Base-by-base conservation (phyloP, 1,139 yeast species). In the Candida dubliniensis region DNA sequence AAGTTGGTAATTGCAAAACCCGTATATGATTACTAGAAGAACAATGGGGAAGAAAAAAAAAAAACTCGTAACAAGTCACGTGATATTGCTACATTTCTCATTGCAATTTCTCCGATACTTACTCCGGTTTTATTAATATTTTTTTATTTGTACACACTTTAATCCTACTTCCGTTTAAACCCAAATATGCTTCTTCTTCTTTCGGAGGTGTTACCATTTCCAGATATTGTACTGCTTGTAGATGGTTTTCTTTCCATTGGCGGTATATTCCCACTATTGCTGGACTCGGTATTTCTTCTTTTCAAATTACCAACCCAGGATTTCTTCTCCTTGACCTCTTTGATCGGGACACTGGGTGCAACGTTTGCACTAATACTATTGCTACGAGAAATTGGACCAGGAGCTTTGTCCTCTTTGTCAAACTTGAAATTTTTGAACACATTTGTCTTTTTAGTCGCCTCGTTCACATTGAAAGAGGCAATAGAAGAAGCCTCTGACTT, bases 281-380 rank as follows among this genome's bases (percentile, higher is more conserved):
- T 58, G n/a, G 40, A 47, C 41, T 61, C 63, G 49, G 61, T 61
- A 38, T 70, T 74, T 44, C 67, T 55, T 41, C 72, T 56, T 46
- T 69, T 71, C 36, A 73, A 60, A 1, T 71, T 71, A 0, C 71
- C 74, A 5, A 70, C 72, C 77, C 77, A 71, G 8, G 71, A 63
- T 47, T 71, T 72, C 59, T 72, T 71, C 41, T 69, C 76, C 31
- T 55, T 57, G 4, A 50, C 47, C 30, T 53, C 56, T 30, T 25
- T 43, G 2, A n/a, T 4, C 4, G n/a, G 35, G 8, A 35, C 37
- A 33, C 41, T 30, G 12, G 46, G 39, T 8, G 26, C 34, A 26
- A 30, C 33, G 7, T 24, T 34, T 2, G 31, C 40, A 40, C 15
- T 41, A 32, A 31, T 12, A 25, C 52, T 42, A 15, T 43, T 46